phyloP scores from a whole-genome alignment of 768 basidiomycete genomes.

The Sporobolomyces phaffii region DNA sequence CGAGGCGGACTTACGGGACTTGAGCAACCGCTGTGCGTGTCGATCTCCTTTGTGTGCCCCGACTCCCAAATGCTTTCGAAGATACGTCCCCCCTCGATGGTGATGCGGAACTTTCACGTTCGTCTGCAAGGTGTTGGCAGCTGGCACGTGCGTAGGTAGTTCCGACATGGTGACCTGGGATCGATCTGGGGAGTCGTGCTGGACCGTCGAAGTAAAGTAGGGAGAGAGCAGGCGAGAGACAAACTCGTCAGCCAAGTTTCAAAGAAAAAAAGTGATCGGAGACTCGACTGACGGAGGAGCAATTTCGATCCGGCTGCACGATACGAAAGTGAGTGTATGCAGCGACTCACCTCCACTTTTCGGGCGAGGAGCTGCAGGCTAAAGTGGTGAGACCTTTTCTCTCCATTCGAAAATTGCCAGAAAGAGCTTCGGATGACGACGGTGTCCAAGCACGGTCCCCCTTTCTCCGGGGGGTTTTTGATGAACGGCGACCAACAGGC shows the following conservation, averaged over 20 bases:
- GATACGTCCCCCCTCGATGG: conserved; percentile 8
- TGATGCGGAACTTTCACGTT: conserved; percentile 27
- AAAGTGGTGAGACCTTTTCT: too few species aligned
- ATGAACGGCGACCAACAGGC: too few species aligned
- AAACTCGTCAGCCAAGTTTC: not conserved
- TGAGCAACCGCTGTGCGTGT: conserved; percentile 9
- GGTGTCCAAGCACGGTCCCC: too few species aligned
- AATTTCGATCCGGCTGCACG: not conserved
- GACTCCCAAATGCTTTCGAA: conserved; percentile 11
- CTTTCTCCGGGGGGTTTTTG: too few species aligned
- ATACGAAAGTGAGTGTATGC: too few species aligned
- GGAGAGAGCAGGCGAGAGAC: too few species aligned
- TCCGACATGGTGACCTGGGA: not conserved
- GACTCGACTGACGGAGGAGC: not conserved
- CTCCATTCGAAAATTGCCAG: too few species aligned
- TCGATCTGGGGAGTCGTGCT: too few species aligned
- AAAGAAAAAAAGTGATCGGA: not conserved
- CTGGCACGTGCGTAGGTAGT: conserved; percentile 1
- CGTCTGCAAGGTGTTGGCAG: not conserved
- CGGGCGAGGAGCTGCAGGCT: too few species aligned
- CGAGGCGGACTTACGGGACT: conserved; percentile 11
- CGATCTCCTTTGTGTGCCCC: conserved; percentile 21
- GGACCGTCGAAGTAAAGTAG: not conserved
- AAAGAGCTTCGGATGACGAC: too few species aligned
- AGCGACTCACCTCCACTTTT: too few species aligned